Percentiles rank a stretch among this genome's conserved stretches.
Evolutionary conservation across 129 eudicot species (phyloP).

Genomic region (Scalesia atractyloides): DNA sequence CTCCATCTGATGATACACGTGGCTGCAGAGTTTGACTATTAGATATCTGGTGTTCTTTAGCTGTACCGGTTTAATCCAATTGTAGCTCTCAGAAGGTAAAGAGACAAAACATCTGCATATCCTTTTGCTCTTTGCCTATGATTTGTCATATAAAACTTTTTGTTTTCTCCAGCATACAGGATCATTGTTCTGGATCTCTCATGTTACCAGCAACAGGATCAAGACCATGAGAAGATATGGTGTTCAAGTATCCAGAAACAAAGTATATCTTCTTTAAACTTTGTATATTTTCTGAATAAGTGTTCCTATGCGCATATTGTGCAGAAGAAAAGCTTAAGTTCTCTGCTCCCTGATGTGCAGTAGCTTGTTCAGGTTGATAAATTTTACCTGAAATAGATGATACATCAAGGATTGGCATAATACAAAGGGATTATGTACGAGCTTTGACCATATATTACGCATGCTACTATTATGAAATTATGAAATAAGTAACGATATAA

Average conservation of each 20-base stretch:
- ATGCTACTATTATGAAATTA: background rate
- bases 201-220: conserved; percentile 37
- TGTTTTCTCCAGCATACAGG: conserved; percentile 19
- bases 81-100: conserved; percentile 41
- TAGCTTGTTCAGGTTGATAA: conserved; percentile 48
- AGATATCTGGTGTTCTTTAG: conserved; percentile 39
- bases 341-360: conserved; percentile 41
- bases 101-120: conserved; percentile 47
- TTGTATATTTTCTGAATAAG: conserved; percentile 28
- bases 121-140: conserved; percentile 40
- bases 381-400: conserved; percentile 46
- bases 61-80: conserved; percentile 49
- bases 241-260: conserved; percentile 37
- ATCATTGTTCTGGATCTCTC: conserved; percentile 27
- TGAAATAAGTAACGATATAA: background rate
- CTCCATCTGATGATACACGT: conserved; percentile 52
- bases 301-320: conserved; percentile 30
- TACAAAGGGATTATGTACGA: background rate
- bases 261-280: conserved; percentile 35
- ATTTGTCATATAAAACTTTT: conserved; percentile 38
- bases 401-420: conserved; percentile 7
- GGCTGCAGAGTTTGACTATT: conserved; percentile 37
- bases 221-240: conserved; percentile 32
- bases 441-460: conserved; percentile 9
- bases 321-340: conserved; percentile 38